Conservation (phyloP, 108 stramenopile genomes). For the Mediolabrus comicus region DNA sequence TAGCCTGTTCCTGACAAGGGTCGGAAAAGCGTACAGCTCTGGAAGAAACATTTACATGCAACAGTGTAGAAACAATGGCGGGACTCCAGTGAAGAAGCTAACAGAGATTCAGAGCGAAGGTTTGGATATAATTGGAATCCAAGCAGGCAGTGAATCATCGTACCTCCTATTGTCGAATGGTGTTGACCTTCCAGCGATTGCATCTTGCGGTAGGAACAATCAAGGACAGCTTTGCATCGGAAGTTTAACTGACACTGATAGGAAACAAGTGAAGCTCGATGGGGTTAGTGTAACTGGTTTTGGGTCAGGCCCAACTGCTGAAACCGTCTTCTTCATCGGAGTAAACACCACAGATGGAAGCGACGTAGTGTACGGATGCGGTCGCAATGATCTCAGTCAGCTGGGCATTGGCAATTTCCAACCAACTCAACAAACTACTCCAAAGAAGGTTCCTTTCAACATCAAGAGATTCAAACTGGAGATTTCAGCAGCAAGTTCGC, state of each 20-base stretch:
- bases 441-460: background rate
- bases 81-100: conserved; percentile 6
- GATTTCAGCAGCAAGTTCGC: background rate
- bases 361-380: background rate
- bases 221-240: background rate
- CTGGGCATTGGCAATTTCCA: conserved; percentile 1
- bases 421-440: background rate
- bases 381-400: background rate
- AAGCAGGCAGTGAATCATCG: background rate
- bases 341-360: background rate
- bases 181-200: background rate
- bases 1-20: conserved; percentile 22
- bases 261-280: background rate
- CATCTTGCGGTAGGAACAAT: background rate
- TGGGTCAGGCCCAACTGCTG: background rate
- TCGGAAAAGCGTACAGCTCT: conserved; percentile 32
- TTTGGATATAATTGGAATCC: background rate
- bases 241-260: background rate
- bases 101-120: background rate
- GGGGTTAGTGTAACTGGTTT: background rate
- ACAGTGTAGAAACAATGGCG: conserved; percentile 31
- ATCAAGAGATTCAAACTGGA: background rate
- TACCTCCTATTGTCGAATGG: background rate
- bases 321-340: conserved; percentile 2
- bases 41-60: conserved; percentile 47